phyloP scores from a whole-genome alignment of 2,329 filamentous ascomycete species.

The Clonostachys solani region DNA sequence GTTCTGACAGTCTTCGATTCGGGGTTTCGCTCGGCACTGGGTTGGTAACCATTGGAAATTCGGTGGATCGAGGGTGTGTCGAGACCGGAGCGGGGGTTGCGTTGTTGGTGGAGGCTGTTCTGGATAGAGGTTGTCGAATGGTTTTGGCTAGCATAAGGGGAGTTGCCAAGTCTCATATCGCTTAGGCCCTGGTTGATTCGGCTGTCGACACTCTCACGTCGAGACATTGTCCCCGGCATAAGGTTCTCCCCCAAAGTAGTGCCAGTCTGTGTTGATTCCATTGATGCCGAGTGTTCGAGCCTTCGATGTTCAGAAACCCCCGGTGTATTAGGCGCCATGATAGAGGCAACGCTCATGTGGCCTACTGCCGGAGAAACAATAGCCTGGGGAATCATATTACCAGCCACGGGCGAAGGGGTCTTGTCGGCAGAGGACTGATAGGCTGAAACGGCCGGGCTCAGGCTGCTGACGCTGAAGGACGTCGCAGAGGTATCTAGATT shows the following conservation, averaged over 20 bases:
- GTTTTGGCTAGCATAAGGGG: constrained; percentile 72
- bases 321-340: constrained; percentile 57
- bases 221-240: constrained; percentile 41
- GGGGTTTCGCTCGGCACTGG: constrained; percentile 53
- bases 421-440: constrained; percentile 53
- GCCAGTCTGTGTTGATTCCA: constrained; percentile 22
- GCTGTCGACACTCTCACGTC: constrained; percentile 77
- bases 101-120: constrained; percentile 63
- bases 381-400: constrained; percentile 43
- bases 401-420: constrained; percentile 56
- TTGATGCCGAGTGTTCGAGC: constrained; percentile 33
- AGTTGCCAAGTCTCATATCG: constrained; percentile 60
- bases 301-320: constrained; percentile 30
- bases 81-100: constrained; percentile 49
- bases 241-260: constrained; percentile 26
- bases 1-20: constrained; percentile 55
- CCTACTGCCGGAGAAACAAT: constrained; percentile 51
- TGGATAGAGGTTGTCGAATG: constrained; percentile 73
- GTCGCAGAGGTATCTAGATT: constrained; percentile 29
- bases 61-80: constrained; percentile 51
- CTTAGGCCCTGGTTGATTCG: constrained; percentile 69
- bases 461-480: constrained; percentile 28
- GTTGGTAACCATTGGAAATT: constrained; percentile 63
- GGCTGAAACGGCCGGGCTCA: constrained; percentile 36
- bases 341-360: constrained; percentile 63